These are phyloP conservation scores for Neurospora hispaniola DNA, from an alignment of 495 filamentous ascomycete genomes.

Conservation along the genomic window DNA sequence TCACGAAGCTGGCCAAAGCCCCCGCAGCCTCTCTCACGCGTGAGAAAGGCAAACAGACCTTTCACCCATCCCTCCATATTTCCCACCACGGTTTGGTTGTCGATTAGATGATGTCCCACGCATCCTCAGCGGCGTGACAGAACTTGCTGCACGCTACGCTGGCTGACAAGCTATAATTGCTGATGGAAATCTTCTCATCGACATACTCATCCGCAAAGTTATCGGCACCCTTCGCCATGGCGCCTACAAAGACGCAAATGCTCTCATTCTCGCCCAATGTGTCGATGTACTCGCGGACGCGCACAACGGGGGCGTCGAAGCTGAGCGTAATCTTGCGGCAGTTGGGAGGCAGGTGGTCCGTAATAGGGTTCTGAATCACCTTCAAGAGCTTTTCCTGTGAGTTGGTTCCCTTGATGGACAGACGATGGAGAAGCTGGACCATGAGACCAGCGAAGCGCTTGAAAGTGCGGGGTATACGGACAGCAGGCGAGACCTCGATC, in stretches of 20 bases:
- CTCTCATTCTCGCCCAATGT: slow-evolving; percentile 72
- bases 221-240: slow-evolving; percentile 94
- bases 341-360: slow-evolving; percentile 90
- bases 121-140: slow-evolving; percentile 95
- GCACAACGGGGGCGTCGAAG: slow-evolving; percentile 79
- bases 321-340: slow-evolving; percentile 95
- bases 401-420: slow-evolving; percentile 89
- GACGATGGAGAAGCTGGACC: slow-evolving; percentile 95
- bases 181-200: slow-evolving; percentile 95
- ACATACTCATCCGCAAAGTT: slow-evolving; percentile 92
- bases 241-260: slow-evolving; percentile 93
- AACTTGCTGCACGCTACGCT: slow-evolving; percentile 99
- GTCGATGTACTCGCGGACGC: slow-evolving; percentile 79
- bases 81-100: not conserved
- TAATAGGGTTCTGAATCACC: slow-evolving; percentile 96
- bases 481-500: slow-evolving; percentile 93
- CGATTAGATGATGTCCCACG: slow-evolving; percentile 82
- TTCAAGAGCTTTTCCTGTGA: slow-evolving; percentile 95
- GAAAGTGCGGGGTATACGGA: slow-evolving; percentile 94
- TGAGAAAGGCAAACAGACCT: slow-evolving; percentile 22
- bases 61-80: slow-evolving; percentile 17
- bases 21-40: slow-evolving; percentile 16
- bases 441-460: slow-evolving; percentile 97
- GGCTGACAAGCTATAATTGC: slow-evolving; percentile 91
- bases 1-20: slow-evolving; percentile 25